A percentile compares a stretch with the other conserved stretches of the same genome.
phyloP scores from a whole-genome alignment of 176 grass and related monocot genomes.

The Hyparrhenia diplandra region DNA sequence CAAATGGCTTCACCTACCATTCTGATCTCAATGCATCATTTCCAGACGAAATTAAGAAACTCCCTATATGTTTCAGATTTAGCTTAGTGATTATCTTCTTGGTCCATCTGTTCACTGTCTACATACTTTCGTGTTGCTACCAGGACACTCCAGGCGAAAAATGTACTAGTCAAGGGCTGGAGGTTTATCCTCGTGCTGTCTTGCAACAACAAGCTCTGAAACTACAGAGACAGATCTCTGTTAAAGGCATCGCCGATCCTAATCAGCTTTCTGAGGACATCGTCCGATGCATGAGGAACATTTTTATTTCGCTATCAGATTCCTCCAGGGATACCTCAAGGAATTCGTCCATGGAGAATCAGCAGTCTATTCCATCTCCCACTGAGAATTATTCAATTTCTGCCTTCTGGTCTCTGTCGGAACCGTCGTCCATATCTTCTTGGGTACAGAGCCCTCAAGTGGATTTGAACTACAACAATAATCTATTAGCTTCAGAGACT shows the following conservation, averaged over 20 bases:
- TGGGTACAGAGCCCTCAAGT: constrained; percentile 86
- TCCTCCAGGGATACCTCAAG: constrained; percentile 40
- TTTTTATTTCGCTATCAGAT: constrained; percentile 80
- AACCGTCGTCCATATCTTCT: constrained; percentile 55
- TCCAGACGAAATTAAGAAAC: not conserved
- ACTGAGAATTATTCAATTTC: constrained; percentile 66
- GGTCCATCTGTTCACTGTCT: not conserved
- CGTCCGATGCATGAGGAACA: constrained; percentile 85
- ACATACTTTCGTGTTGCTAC: constrained; percentile 19
- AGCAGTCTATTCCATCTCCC: constrained; percentile 48
- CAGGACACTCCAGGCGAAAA: constrained; percentile 30
- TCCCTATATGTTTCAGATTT: not conserved
- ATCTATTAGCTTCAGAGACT: constrained; percentile 61
- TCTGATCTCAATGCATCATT: not conserved
- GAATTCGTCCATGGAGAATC: constrained; percentile 24
- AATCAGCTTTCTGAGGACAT: constrained; percentile 81
- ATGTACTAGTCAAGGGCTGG: not conserved
- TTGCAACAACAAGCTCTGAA: constrained; percentile 27
- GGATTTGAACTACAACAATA: constrained; percentile 51
- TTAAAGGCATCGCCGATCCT: constrained; percentile 51
- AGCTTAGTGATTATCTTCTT: not conserved
- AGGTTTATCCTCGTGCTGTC: not conserved
- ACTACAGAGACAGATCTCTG: constrained; percentile 47
- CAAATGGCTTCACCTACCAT: not conserved
- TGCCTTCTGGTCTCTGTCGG: constrained; percentile 59